Evolutionary conservation across 345 rosid species (phyloP), one percentile per base, ranked within the genome.

Genomic region (Bruguiera gymnorhiza): DNA sequence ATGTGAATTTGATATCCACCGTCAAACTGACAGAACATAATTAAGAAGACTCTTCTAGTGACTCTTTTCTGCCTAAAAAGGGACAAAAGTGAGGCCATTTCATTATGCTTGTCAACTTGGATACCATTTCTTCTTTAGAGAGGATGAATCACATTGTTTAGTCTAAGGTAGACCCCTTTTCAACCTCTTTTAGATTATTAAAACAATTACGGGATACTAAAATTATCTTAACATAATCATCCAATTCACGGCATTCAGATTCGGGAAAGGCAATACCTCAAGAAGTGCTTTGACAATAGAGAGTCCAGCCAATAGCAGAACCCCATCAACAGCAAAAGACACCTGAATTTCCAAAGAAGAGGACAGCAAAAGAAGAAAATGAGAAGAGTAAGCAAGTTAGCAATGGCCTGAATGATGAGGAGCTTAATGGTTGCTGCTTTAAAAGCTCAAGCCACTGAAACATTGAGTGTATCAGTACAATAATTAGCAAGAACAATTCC

Each of bases 311-410:
- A 93, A 72, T 21, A 90, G 68, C 75, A 93, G 83, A 62, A 87
- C 73, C 73, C 97, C 95, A 77, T 92, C 98, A 66, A 90, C 95
- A 26, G 87, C 93, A 87, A 90, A 92, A 29, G 86, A 90, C 18
- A 90, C 88, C 95, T 88, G 79, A 70, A 37, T 46, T 37, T 69
- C 64, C 66, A 64, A 29, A 34, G 15, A 48, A 57, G 27, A 27
- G 34, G 15, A 20, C 13, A 36, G 36, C 36, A 54, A 48, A 8
- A 61, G 11, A 0, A 30, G 5, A 21, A 18, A 18, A 21, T 2
- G 69, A 58, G 46, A 62, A 51, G n/a, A 32, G 62, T 6, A 36
- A 57, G n/a, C 19, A 60, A 60, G 50, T 20, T 19, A 59, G 56
- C n/a, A 10, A 11, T 16, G n/a, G n/a, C 26, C 43, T 71, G 30